phyloP scores from a whole-genome alignment of 2,329 filamentous ascomycete species.

The Penicillium frequentans region DNA sequence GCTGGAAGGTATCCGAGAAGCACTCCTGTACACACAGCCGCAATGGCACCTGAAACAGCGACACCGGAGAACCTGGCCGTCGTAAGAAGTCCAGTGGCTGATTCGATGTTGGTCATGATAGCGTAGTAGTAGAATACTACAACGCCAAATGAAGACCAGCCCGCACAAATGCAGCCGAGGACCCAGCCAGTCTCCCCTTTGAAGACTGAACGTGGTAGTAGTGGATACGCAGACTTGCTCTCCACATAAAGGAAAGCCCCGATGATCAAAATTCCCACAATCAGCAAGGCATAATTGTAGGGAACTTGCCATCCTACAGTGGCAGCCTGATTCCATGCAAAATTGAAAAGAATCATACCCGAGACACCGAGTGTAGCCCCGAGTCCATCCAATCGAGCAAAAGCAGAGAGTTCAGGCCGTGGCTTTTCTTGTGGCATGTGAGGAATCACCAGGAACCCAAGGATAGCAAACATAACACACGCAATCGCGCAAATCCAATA shows the following conservation, averaged over 20 bases:
- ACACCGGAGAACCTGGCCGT: conserved; percentile 29
- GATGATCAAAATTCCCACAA: conserved; percentile 57
- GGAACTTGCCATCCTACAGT: conserved; percentile 58
- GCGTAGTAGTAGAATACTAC: conserved; percentile 56
- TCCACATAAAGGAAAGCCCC: conserved; percentile 56
- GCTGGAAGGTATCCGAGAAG: conserved; percentile 33
- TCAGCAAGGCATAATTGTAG: conserved; percentile 57
- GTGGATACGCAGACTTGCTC: conserved; percentile 47
- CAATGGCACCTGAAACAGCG: conserved; percentile 30
- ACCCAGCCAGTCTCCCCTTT: conserved; percentile 56
- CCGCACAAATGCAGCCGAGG: conserved; percentile 54
- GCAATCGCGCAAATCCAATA: conserved; percentile 49
- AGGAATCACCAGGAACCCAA: conserved; percentile 29
- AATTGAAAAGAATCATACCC: conserved; percentile 62
- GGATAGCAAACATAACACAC: conserved; percentile 37
- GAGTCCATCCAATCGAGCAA: conserved; percentile 34
- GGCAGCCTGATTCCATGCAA: conserved; percentile 66
- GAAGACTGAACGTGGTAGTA: conserved; percentile 57
- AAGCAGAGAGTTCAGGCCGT: conserved; percentile 5
- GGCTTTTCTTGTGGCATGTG: conserved; percentile 1
- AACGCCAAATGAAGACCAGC: conserved; percentile 57
- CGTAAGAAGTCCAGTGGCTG: conserved; percentile 28
- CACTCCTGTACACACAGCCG: conserved; percentile 35
- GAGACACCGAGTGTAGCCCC: conserved; percentile 51
- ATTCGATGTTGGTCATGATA: conserved; percentile 47